phyloP scores from a whole-genome alignment of 2,329 filamentous ascomycete genomes.

The Microdochium paspali region DNA sequence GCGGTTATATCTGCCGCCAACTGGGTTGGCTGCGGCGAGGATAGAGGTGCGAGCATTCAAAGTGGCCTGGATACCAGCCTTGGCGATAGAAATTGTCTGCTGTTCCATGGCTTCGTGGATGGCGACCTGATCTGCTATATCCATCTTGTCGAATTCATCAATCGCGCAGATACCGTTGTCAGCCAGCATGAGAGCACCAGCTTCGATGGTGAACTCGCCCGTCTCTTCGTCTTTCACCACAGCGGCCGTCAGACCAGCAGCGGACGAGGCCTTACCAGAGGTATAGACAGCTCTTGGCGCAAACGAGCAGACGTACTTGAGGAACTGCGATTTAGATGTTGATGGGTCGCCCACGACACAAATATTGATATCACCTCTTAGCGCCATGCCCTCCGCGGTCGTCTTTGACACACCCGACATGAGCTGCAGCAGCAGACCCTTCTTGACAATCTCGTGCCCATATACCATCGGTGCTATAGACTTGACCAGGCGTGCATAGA shows the following conservation, averaged over 20 bases:
- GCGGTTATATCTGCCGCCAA: conserved; percentile 93
- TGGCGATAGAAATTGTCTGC: conserved; percentile 97
- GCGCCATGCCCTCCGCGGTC: conserved; percentile 87
- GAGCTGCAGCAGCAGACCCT: conserved; percentile 85
- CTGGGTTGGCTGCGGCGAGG: conserved; percentile 90
- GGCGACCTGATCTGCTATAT: conserved; percentile 90
- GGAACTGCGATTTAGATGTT: conserved; percentile 94
- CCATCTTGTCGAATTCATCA: conserved; percentile 99
- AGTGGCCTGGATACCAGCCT: conserved; percentile 95
- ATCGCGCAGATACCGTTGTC: conserved; percentile 97
- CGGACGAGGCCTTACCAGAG: conserved; percentile 93
- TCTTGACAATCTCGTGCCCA: conserved; percentile 95
- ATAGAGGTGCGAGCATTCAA: conserved; percentile 94
- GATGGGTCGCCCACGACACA: conserved; percentile 96
- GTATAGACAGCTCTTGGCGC: conserved; percentile 96
- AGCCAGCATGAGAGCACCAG: conserved; percentile 93
- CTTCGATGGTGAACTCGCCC: conserved; percentile 97
- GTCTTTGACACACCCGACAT: conserved; percentile 93
- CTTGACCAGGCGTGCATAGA: conserved; percentile 85
- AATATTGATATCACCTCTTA: conserved; percentile 97
- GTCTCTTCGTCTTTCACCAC: conserved; percentile 98
- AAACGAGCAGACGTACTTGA: conserved; percentile 96
- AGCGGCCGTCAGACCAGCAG: conserved; percentile 91
- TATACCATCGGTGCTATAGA: conserved; percentile 96
- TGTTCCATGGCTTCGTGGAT: conserved; percentile 99